A percentile compares a stretch with the other conserved stretches of the same genome.
Evolutionary conservation across 2,329 filamentous ascomycete species (phyloP).

Genomic region (Aspergillus fumigatiaffinis): DNA sequence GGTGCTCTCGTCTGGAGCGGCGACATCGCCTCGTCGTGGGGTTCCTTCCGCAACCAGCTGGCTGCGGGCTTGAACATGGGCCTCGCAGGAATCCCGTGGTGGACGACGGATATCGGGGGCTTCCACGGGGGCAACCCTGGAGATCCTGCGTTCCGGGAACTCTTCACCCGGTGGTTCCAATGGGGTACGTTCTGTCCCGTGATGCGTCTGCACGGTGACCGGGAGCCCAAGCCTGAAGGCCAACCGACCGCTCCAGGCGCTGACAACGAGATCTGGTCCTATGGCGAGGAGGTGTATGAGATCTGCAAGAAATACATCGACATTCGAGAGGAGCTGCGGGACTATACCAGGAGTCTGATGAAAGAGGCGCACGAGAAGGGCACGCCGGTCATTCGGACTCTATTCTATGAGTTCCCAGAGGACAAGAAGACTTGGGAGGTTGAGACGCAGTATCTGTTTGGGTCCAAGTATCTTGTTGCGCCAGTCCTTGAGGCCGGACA

Average conservation of each 20-base stretch:
- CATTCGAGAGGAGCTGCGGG: slow-evolving; percentile 55
- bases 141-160: slow-evolving; percentile 55
- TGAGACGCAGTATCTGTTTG: slow-evolving; percentile 63
- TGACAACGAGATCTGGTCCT: slow-evolving; percentile 60
- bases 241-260: slow-evolving; percentile 25
- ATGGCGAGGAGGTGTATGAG: slow-evolving; percentile 56
- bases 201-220: slow-evolving; percentile 63
- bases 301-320: slow-evolving; percentile 59
- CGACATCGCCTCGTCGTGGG: slow-evolving; percentile 64
- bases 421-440: slow-evolving; percentile 55
- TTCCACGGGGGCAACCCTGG: slow-evolving; percentile 62
- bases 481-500: slow-evolving; percentile 53
- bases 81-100: slow-evolving; percentile 61
- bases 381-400: slow-evolving; percentile 57
- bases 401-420: slow-evolving; percentile 61
- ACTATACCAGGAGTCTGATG: slow-evolving; percentile 59
- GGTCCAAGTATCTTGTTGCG: slow-evolving; percentile 54
- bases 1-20: slow-evolving; percentile 65
- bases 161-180: slow-evolving; percentile 66
- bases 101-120: slow-evolving; percentile 68
- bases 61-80: slow-evolving; percentile 64
- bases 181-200: slow-evolving; percentile 66
- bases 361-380: slow-evolving; percentile 57
- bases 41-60: slow-evolving; percentile 56
- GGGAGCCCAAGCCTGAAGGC: slow-evolving; percentile 50